These are phyloP conservation scores for Prunus kanzakura DNA, from an alignment of 306 rosid genomes.

Conservation along the genomic window DNA sequence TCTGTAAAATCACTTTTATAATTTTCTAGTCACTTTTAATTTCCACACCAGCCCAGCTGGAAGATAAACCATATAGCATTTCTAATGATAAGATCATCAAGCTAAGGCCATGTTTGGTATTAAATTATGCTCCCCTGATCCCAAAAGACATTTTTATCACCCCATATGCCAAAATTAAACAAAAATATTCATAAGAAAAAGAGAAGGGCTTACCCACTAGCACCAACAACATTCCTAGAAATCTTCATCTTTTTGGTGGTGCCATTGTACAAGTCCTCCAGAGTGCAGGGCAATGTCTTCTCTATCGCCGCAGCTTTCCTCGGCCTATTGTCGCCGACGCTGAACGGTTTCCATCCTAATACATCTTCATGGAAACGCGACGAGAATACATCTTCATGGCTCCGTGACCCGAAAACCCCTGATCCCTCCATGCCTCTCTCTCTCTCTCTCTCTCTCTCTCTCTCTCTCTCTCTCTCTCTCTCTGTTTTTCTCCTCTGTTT, in stretches of 20 bases:
- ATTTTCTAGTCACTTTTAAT: not conserved
- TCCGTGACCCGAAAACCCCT: conserved; percentile 13
- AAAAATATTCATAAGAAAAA: not conserved
- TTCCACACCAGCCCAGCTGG: not conserved
- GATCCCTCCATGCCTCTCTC: conserved; percentile 31
- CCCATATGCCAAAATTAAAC: not conserved
- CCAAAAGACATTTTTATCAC: too few species aligned
- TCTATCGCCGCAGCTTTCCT: conserved; percentile 68
- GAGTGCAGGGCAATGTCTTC: conserved; percentile 60
- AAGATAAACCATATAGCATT: too few species aligned
- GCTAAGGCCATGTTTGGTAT: too few species aligned
- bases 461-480: too few species aligned
- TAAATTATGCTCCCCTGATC: too few species aligned
- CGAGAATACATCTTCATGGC: conserved; percentile 68
- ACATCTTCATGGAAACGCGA: conserved; percentile 28
- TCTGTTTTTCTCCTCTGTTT: not conserved
- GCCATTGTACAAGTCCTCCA: conserved; percentile 86
- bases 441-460: not conserved
- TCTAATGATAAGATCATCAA: too few species aligned
- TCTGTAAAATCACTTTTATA: not conserved
- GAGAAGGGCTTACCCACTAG: conserved; percentile 57
- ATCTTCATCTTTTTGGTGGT: conserved; percentile 93
- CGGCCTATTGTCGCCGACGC: not conserved
- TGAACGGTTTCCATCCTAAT: too few species aligned
- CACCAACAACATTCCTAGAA: conserved; percentile 67